These are phyloP conservation scores for Priceomyces castillae DNA, from an alignment of 805 yeast genomes.

Conservation along the genomic window DNA sequence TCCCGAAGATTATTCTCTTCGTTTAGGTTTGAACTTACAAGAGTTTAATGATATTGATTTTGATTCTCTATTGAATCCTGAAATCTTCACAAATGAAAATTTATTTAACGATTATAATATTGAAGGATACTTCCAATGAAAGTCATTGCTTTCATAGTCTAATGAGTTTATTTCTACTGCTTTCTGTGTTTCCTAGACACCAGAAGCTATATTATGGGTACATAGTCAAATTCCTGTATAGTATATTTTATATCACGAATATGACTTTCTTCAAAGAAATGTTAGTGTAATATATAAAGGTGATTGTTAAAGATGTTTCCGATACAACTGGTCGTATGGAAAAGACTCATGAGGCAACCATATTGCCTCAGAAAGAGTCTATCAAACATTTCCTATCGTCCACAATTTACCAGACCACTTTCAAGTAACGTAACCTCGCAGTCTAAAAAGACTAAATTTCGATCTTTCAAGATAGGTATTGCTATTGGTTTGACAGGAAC, in stretches of 20 bases:
- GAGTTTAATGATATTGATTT: conserved; percentile 10
- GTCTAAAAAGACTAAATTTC: conserved; percentile 7
- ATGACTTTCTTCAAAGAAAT: no score
- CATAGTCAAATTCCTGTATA: conserved; percentile 1
- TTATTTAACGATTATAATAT: conserved; percentile 3
- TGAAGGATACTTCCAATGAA: conserved; percentile 22
- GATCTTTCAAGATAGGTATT: conserved; percentile 22
- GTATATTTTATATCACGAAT: not conserved
- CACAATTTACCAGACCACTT: not conserved
- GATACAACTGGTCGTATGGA: not conserved
- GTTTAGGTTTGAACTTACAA: conserved; percentile 1
- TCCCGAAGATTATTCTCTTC: not conserved
- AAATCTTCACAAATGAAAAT: conserved; percentile 20
- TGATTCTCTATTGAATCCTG: conserved; percentile 29
- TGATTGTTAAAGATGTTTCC: not conserved
- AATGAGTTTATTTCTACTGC: no score
- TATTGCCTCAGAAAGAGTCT: not conserved
- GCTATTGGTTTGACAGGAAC: conserved; percentile 29
- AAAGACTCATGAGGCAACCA: not conserved
- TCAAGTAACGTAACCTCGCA: not conserved
- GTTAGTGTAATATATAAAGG: no score
- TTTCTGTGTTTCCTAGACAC: no score
- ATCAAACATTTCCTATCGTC: not conserved
- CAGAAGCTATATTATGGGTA: no score
- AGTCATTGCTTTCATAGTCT: not conserved